Evolutionary conservation across 108 stramenopile species (phyloP), one percentile per base, ranked within the genome.

Genomic region (Pseudonitzschia pungens): DNA sequence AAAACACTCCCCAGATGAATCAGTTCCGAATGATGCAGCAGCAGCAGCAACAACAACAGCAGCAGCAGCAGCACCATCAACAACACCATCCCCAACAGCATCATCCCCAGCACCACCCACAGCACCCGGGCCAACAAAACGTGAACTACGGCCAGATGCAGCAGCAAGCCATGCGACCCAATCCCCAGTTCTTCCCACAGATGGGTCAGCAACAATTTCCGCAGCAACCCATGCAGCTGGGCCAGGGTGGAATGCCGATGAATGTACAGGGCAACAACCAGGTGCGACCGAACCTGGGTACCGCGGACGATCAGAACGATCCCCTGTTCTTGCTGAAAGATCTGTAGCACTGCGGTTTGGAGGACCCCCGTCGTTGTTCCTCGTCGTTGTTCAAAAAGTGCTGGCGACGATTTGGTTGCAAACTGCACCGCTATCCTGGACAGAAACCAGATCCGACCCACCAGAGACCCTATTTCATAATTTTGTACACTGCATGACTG

Each of bases 1-100:
- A 56, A 45, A 45, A 51, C 16, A 31, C 56, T 33, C 75, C 43
- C 32, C 76, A 77, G 50, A 72, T 72, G 71, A 40, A 59, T 6
- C 77, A 78, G 33, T 43, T 76, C 28, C 76, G 72, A 3, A 72
- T 76, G 80, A 76, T 76, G 75, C 81, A 75, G 44, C 78, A 73
- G 28, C 78, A 74, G 44, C 79, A 74, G 40, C 73, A 74, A 8
- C 79, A 80, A 24, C 79, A 74, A n/a, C 78, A 69, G 5, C 72
- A 71, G 20, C 29, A 70, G 4, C 69, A 70, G 21, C 71, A 71
- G 24, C 40, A 31, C 1, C 71, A 71, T 14, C 71, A 60, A 26
- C 26, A 62, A 11, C 32, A 56, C 10, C 16, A n/a, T n/a, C 36
- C 42, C 42, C 79, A 74, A 2, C 78, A 73, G 14, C 72, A 70